Evolutionary conservation across 2,329 filamentous ascomycete species (phyloP).

Genomic region (Emergomyces africanus): DNA sequence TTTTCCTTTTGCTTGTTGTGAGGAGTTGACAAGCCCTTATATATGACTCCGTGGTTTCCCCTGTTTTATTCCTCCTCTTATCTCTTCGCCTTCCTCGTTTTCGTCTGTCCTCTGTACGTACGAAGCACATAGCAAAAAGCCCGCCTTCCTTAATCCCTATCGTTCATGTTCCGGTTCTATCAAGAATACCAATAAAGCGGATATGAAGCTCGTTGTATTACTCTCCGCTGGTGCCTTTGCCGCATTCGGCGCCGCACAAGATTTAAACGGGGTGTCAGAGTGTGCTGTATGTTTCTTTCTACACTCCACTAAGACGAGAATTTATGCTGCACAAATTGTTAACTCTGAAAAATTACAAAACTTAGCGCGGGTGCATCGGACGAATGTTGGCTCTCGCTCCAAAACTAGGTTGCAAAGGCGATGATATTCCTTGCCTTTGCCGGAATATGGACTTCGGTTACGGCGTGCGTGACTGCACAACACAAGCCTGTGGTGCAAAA

Average conservation of each 20-base stretch:
- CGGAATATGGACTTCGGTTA: conserved; percentile 27
- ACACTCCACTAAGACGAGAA: background rate
- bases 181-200: conserved; percentile 4
- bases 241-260: conserved; percentile 13
- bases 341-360: background rate
- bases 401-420: conserved; percentile 27
- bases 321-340: background rate
- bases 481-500: conserved; percentile 30
- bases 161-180: background rate
- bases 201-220: conserved; percentile 17
- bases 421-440: conserved; percentile 31
- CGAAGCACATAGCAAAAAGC: background rate
- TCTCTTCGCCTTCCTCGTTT: background rate
- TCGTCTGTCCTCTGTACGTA: background rate
- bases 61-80: background rate
- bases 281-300: conserved; percentile 17
- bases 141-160: background rate
- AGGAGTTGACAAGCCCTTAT: background rate
- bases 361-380: conserved; percentile 30
- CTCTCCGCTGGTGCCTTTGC: conserved; percentile 13
- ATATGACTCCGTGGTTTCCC: background rate
- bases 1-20: background rate
- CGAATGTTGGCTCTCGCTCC: conserved; percentile 31
- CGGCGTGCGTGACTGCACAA: conserved; percentile 36
- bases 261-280: conserved; percentile 10